Base-by-base conservation (phyloP, 805 yeast genomes). In the Danielia oregonensis region DNA sequence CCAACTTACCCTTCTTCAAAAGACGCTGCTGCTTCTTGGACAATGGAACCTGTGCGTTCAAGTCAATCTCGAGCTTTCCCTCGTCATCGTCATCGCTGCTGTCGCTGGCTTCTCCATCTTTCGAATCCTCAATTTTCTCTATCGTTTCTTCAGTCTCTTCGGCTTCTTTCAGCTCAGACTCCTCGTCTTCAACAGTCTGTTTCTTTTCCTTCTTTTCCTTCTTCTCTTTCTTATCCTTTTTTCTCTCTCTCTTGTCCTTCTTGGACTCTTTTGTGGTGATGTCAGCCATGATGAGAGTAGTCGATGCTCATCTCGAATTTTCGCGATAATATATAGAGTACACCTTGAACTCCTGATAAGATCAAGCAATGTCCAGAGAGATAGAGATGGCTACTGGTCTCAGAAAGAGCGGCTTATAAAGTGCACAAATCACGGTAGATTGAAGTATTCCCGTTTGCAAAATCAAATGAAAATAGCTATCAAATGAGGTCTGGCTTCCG, bases 21-120 rank as follows among this genome's bases (percentile, higher is more conserved):
- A 80, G 65, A 64, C 97, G 82, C 51, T 83, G 82, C 60, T 91
- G 96, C 59, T 93, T 91, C 59, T 86, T 89, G 9, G 96, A 88
- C 32, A 89, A 66, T 1, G 98, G 50, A 7, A 36, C 42, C 5
- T 40, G 79, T 30, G 78, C 83, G 16, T 66, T 63, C 35, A 84
- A 63, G 52, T 83, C 84, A 40, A 84, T 82, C 46, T 78, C 85
- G 33, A 84, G 70, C 52, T 81, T 86, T 25, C 72, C 77, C 9
- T 35, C 36, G 11, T 42, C 32, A 12, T 12, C 46, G 14, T 26
- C 29, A 14, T 17, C 21, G 17, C 19, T 9, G 17, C 28, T 17
- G 14, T 8, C 29, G 13, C n/a, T 26, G 4, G 28, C 22, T 4
- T 18, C 32, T 9, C 29, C 26, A 6, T 25, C 30, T 12, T 17